Conservation (phyloP, 73 alveolate species). For the Paramecium pentaurelia region DNA sequence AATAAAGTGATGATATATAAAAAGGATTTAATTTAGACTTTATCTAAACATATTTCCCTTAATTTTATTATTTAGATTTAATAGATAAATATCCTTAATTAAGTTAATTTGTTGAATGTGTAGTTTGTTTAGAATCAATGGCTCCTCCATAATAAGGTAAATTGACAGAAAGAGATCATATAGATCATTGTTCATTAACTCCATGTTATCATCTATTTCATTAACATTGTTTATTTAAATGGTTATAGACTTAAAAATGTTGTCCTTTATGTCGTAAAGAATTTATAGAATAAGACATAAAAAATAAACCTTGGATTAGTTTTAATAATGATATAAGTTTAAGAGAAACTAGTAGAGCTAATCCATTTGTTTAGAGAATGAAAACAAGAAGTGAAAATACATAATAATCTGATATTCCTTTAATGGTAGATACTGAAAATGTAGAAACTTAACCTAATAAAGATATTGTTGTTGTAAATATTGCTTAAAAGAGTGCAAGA, state of each 20-base stretch:
- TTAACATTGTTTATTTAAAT: constrained; percentile 9
- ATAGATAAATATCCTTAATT: constrained; percentile 2
- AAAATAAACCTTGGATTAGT: constrained; percentile 15
- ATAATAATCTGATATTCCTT: not conserved
- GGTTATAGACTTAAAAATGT: not conserved
- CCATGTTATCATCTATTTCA: constrained; percentile 51
- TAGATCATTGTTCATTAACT: constrained; percentile 6
- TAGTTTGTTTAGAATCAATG: constrained; percentile 5
- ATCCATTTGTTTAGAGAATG: constrained; percentile 23
- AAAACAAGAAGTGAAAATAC: constrained; percentile 20
- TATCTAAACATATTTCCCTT: not conserved
- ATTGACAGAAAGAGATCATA: constrained; percentile 15
- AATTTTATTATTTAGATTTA: not conserved
- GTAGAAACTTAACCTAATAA: not conserved
- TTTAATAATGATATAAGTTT: not conserved
- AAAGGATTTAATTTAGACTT: constrained; percentile 3
- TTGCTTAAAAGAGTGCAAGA: not conserved
- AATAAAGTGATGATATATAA: not conserved
- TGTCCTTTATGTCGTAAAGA: constrained; percentile 27
- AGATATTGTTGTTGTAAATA: not conserved
- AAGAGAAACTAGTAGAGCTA: not conserved
- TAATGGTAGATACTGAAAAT: not conserved
- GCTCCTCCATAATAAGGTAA: not conserved
- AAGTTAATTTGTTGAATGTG: constrained; percentile 25
- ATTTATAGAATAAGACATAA: not conserved